phyloP scores from a whole-genome alignment of 2,329 filamentous ascomycete species.

The Aspergillus sergii region DNA sequence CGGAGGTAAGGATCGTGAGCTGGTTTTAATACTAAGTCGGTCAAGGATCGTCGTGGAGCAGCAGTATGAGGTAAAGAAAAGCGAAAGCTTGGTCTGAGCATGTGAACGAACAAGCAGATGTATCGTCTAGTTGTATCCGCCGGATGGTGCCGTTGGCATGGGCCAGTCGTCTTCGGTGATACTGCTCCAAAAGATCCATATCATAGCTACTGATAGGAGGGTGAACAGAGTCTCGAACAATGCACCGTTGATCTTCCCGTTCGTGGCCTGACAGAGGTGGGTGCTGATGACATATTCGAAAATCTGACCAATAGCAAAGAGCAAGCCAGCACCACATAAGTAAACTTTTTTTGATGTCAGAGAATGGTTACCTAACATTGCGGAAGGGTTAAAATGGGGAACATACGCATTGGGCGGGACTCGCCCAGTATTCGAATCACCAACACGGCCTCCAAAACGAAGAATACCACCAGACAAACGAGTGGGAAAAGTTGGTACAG shows the following conservation, averaged over 20 bases:
- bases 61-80: background rate
- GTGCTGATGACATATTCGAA: slow-evolving; percentile 95
- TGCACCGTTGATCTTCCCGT: slow-evolving; percentile 86
- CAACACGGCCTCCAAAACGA: slow-evolving; percentile 78
- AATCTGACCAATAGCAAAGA: slow-evolving; percentile 90
- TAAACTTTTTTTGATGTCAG: slow-evolving; percentile 60
- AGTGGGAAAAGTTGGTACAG: slow-evolving; percentile 89
- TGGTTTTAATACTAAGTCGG: background rate
- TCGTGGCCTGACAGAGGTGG: slow-evolving; percentile 82
- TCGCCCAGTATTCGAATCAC: slow-evolving; percentile 87
- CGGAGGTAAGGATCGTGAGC: slow-evolving; percentile 14
- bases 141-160: slow-evolving; percentile 42
- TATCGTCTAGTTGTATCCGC: slow-evolving; percentile 32
- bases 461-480: slow-evolving; percentile 86
- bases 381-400: background rate
- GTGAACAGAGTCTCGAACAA: slow-evolving; percentile 95
- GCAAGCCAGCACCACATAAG: slow-evolving; percentile 69
- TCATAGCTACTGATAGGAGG: slow-evolving; percentile 73
- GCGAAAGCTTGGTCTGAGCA: background rate
- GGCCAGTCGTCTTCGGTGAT: slow-evolving; percentile 99
- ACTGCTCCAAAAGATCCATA: slow-evolving; percentile 98
- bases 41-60: background rate
- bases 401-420: slow-evolving; percentile 79
- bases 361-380: background rate
- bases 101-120: background rate